Base-by-base conservation (phyloP, 495 filamentous ascomycete species). In the Aspergillus steynii region DNA sequence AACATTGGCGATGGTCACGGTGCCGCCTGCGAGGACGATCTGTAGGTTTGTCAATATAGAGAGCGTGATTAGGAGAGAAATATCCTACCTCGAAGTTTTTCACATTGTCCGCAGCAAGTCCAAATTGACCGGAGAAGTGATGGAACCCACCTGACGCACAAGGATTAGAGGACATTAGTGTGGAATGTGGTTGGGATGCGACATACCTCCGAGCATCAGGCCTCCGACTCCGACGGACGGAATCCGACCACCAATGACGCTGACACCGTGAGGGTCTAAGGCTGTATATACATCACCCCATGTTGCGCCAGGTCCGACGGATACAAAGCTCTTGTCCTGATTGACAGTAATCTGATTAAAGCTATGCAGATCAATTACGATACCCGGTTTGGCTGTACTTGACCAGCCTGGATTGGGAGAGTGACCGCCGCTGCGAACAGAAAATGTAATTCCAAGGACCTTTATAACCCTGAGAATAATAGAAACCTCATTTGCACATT, bases 341-440 rank as follows among this genome's bases (percentile, higher is more conserved):
- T n/a, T 51, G 25, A 51, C 15, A 27, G 14, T 51, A 27, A 26
- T 51, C 14, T 27, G 15, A 27, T 51, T 51, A 10, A 51, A 28
- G 28, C 20, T 25, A 3, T 28, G 10, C 8, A 51, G 49, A n/a
- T 51, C 20, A 10, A 51, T 27, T 20, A 51, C 2, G 28, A 51
- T 15, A 25, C 49, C 49, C 2, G 49, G 49, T 28, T 51, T 25
- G 49, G 3, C 20, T 25, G 25, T 51, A 51, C 49, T 27, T 2
- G 49, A 20, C 49, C 49, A 51, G 49, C 49, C 49, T 6, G 49
- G 49, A 28, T 51, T 51, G 10, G 49, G 49, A 2, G 49, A 51
- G 25, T 51, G 49, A 26, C 49, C 49, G 4, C 49, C 49, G 8
- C 49, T 51, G 49, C 49, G 49, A 4, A 51, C 20, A 25, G 49